These are phyloP conservation scores for Neonectria hederae DNA, from an alignment of 2,329 filamentous ascomycete species.

Conservation along the genomic window DNA sequence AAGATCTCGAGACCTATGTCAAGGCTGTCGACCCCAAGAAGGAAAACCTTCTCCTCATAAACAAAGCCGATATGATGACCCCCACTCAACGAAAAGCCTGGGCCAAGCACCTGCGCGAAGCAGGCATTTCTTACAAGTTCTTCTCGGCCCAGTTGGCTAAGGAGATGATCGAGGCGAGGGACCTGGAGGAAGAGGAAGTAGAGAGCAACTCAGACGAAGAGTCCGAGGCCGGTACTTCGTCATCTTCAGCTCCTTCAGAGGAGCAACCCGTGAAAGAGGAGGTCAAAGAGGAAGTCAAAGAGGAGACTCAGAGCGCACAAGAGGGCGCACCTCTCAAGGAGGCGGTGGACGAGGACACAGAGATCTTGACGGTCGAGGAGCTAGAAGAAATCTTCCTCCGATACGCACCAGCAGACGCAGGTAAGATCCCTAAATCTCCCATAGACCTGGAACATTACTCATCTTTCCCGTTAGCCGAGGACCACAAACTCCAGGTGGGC, in stretches of 20 bases:
- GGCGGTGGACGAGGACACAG: conserved; percentile 67
- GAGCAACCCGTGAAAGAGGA: conserved; percentile 28
- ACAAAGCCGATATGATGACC: conserved; percentile 99
- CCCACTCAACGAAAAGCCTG: conserved; percentile 81
- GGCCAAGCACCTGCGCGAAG: conserved; percentile 85
- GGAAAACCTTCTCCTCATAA: conserved; percentile 91
- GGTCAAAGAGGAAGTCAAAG: conserved; percentile 31
- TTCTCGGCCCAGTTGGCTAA: conserved; percentile 95
- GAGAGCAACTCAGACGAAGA: conserved; percentile 53
- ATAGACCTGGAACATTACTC: neutral
- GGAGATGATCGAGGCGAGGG: conserved; percentile 81
- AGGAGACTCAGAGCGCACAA: conserved; percentile 39
- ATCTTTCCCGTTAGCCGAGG: conserved; percentile 49
- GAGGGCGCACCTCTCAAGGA: conserved; percentile 40
- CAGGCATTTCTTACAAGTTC: conserved; percentile 90
- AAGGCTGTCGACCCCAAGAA: conserved; percentile 91
- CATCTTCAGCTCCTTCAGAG: conserved; percentile 35
- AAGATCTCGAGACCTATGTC: conserved; percentile 93
- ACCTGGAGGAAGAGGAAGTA: conserved; percentile 54
- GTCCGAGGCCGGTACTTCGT: conserved; percentile 35
- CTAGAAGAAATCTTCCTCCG: conserved; percentile 87
- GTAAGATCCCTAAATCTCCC: conserved; percentile 50
- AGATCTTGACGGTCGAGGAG: conserved; percentile 92
- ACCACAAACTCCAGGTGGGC: conserved; percentile 84
- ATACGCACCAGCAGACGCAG: conserved; percentile 66